Evolutionary conservation across 139 green algal species (phyloP), one percentile per base, ranked within the genome.

Genomic region (Picochlorum costavermella): DNA sequence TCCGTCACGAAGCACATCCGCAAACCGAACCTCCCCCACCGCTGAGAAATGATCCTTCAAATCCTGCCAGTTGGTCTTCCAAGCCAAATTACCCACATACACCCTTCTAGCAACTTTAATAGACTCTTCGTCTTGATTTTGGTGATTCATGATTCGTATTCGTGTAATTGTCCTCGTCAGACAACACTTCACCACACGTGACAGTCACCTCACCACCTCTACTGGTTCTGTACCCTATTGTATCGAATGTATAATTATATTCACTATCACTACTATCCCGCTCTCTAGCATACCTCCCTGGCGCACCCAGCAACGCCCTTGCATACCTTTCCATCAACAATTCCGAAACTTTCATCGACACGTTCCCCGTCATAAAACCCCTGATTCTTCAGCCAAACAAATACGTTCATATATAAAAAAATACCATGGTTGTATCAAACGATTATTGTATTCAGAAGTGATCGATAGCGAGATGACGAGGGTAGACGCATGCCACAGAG

Each of bases 41-140:
- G 50, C 31, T 17, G 37, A 23, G 33, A 85, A 86, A 53, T 80
- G 68, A 50, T 86, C 80, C 74, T 70, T 14, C 50, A 70, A 31
- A 36, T 73, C 65, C 66, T 84, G 73, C 79, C 75, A 86, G 16
- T 50, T 58, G 1, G 73, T 80, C 25, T 59, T 51, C 60, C 67
- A 88, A 10, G 74, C 56, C 20, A 88, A 65, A 67, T 88, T 88
- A 33, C 74, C 75, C 14, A 86, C 76, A 67, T 81, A 88, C 8
- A 81, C 60, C 10, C 82, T 60, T 43, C 74, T 68, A 5, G 75
- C 81, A 6, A 86, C 75, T 31, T 59, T 59, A 14, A 59, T 31
- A 33, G 20, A 30, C 20, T 64, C 20, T 0, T 64, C 40, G 2
- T 53, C 46, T 53, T 53, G 17, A 28, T 23, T 8, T 14, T 53